Percentiles rank a stretch among this genome's conserved stretches.
phyloP scores from a whole-genome alignment of 805 yeast genomes.

The Yarrowia sp. region DNA sequence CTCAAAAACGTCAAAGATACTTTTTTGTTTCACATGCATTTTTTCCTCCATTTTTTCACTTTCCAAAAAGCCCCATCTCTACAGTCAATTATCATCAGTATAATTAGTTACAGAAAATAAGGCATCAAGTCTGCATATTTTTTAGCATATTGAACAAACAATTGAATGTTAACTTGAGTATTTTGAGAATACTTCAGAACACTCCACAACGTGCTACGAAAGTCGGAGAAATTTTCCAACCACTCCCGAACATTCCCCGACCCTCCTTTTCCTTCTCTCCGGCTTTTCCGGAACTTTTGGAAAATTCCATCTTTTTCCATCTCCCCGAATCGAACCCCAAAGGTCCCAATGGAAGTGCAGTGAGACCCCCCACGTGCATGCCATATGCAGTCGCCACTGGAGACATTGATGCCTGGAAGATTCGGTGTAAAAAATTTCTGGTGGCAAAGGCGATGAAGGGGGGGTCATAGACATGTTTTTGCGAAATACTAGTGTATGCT shows the following conservation, averaged over 20 bases:
- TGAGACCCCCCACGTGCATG: slow-evolving; percentile 10
- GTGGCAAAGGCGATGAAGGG: slow-evolving; percentile 7
- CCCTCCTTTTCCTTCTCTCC: background rate
- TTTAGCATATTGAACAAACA: too few relatives aligned
- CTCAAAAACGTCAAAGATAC: too few relatives aligned
- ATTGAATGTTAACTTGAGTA: background rate
- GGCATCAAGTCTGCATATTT: slow-evolving; percentile 20
- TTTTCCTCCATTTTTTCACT: too few relatives aligned
- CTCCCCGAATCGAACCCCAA: slow-evolving; percentile 1
- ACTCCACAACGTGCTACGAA: background rate
- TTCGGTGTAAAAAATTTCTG: background rate
- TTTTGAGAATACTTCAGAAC: background rate
- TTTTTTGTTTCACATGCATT: too few relatives aligned
- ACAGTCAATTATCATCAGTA: too few relatives aligned
- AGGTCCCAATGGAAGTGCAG: slow-evolving; percentile 19
- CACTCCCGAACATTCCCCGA: background rate
- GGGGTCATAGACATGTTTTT: background rate
- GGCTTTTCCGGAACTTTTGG: slow-evolving; percentile 1
- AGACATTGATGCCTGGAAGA: slow-evolving; percentile 14
- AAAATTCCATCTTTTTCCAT: slow-evolving; percentile 17
- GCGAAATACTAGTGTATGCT: background rate
- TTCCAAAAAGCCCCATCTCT: too few relatives aligned
- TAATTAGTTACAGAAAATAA: too few relatives aligned
- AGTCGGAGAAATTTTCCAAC: background rate
- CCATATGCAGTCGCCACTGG: slow-evolving; percentile 25